Conservation (phyloP, 257 asterid genomes). For the Mentha longifolia region DNA sequence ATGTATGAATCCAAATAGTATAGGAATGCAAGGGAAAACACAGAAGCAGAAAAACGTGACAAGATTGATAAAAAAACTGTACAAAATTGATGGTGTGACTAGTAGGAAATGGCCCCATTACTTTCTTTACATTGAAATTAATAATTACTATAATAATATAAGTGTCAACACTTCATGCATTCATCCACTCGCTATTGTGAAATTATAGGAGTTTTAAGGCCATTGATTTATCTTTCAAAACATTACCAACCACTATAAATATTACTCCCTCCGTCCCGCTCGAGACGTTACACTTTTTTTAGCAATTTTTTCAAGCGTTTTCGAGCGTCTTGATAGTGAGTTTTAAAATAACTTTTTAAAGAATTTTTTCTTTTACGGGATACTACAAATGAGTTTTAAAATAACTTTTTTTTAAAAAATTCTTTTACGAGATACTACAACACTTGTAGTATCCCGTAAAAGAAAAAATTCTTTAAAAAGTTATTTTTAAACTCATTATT, state of each 20-base stretch:
- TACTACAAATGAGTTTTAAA: too few relatives aligned
- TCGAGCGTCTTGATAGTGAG: too few relatives aligned
- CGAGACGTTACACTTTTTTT: too few relatives aligned
- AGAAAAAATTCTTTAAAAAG: too few relatives aligned
- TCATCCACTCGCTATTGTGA: background rate
- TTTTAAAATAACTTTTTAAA: too few relatives aligned
- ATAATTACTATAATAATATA: background rate
- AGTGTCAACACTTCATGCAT: background rate
- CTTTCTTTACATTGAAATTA: background rate
- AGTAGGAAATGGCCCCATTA: background rate
- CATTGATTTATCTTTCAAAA: background rate
- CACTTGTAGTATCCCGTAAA: too few relatives aligned
- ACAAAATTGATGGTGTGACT: background rate
- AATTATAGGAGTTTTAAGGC: background rate
- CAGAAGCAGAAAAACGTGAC: slow-evolving; percentile 11
- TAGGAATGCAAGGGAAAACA: slow-evolving; percentile 1
- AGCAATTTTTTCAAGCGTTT: too few relatives aligned
- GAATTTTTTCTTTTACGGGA: too few relatives aligned
- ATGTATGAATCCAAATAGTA: background rate
- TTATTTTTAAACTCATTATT: too few relatives aligned
- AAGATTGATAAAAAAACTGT: background rate
- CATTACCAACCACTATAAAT: background rate
- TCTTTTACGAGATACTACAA: too few relatives aligned
- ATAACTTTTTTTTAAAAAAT: too few relatives aligned
- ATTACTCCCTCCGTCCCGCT: too few relatives aligned